These are phyloP conservation scores for Solanum phureja DNA, from an alignment of 257 asterid genomes.

Conservation along the genomic window DNA sequence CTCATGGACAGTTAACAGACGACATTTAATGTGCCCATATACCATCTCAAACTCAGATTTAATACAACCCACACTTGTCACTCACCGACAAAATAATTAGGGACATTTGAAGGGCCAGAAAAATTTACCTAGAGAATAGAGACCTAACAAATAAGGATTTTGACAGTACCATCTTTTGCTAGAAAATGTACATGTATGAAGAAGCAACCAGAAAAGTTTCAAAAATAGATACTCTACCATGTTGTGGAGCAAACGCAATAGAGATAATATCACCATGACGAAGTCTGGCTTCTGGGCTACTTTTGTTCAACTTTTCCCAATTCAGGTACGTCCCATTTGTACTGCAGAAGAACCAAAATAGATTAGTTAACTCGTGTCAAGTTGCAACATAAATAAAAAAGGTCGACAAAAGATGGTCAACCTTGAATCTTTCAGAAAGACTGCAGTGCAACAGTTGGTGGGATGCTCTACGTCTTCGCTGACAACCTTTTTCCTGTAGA, in stretches of 20 bases:
- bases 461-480: conserved; percentile 28
- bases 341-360: conserved; percentile 37
- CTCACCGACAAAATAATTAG: neutral
- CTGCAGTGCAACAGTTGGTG: conserved; percentile 26
- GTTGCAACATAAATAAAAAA: conserved; percentile 1
- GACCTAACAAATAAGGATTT: neutral
- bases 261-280: conserved; percentile 91
- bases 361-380: conserved; percentile 18
- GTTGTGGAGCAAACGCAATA: conserved; percentile 70
- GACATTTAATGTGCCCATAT: neutral
- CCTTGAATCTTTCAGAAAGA: conserved; percentile 89
- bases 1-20: neutral
- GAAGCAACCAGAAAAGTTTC: neutral
- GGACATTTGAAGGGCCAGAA: neutral
- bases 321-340: conserved; percentile 93
- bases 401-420: conserved; percentile 9
- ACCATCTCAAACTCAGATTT: neutral
- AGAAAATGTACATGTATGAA: neutral
- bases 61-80: neutral
- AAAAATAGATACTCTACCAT: conserved; percentile 41
- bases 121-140: neutral
- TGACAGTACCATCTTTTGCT: neutral
- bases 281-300: conserved; percentile 57
- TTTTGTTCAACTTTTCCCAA: conserved; percentile 69
- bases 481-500: conserved; percentile 46